phyloP scores from a whole-genome alignment of 225 moss, liverwort and hornwort species.

The Sphagnum contortum region DNA sequence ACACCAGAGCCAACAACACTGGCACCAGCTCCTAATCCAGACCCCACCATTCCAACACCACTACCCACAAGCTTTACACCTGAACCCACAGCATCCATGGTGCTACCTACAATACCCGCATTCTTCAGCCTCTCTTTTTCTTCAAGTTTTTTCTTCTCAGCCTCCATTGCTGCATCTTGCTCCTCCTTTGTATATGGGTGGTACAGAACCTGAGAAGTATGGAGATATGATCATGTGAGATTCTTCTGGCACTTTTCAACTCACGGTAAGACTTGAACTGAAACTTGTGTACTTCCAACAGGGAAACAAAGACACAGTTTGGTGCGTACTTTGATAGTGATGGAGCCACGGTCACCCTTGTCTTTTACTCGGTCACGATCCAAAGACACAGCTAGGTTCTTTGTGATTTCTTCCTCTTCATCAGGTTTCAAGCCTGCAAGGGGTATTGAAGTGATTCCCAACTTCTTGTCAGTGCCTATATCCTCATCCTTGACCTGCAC shows the following conservation, averaged over 20 bases:
- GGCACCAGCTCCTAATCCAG: slow-evolving; percentile 45
- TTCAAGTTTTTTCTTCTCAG: slow-evolving; percentile 29
- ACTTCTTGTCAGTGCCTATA: slow-evolving; percentile 62
- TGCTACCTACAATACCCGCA: slow-evolving; percentile 46
- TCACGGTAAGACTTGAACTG: no score
- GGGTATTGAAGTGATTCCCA: slow-evolving; percentile 49
- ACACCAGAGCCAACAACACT: slow-evolving; percentile 47
- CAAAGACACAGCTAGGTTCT: slow-evolving; percentile 37
- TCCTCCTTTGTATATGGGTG: slow-evolving; percentile 68
- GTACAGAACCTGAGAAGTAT: slow-evolving; percentile 49
- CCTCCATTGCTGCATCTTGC: slow-evolving; percentile 56
- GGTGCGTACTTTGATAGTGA: slow-evolving; percentile 61
- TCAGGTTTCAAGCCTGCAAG: slow-evolving; percentile 54
- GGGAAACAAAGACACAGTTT: not conserved
- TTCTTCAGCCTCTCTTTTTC: slow-evolving; percentile 46
- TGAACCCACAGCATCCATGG: slow-evolving; percentile 75
- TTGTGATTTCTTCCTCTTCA: slow-evolving; percentile 19
- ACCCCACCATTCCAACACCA: slow-evolving; percentile 31
- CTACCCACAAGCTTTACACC: slow-evolving; percentile 47
- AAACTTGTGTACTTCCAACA: not conserved
- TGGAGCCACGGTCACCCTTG: slow-evolving; percentile 75
- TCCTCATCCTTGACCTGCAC: slow-evolving; percentile 79
- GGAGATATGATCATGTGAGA: slow-evolving; percentile 1
- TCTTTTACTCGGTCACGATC: slow-evolving; percentile 75
- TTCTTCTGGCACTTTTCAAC: not conserved